These are phyloP conservation scores for Beauveria pseudobassiana DNA, from an alignment of 2,329 filamentous ascomycete genomes.

Conservation along the genomic window DNA sequence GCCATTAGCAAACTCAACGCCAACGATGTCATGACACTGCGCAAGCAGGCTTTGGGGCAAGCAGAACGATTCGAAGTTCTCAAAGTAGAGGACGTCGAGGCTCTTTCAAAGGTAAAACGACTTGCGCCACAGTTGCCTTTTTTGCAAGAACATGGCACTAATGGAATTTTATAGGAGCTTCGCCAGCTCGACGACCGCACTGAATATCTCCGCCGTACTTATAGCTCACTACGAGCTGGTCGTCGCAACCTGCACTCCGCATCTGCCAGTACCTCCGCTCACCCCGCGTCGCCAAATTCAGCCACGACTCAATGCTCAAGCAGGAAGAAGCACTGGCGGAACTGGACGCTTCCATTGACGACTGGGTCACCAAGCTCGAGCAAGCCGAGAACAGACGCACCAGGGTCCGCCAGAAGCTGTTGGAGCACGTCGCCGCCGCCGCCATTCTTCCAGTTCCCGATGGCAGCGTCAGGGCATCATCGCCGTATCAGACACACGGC, in stretches of 20 bases:
- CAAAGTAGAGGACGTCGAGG: constrained; percentile 52
- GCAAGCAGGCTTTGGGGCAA: constrained; percentile 55
- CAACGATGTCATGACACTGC: constrained; percentile 42
- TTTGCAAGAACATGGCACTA: not conserved
- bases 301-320: constrained; percentile 66
- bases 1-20: constrained; percentile 39
- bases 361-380: constrained; percentile 75
- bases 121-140: too few relatives aligned
- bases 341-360: constrained; percentile 70
- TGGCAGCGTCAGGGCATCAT: constrained; percentile 28
- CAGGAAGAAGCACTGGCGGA: constrained; percentile 74
- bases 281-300: constrained; percentile 63
- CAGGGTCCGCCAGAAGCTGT: constrained; percentile 68
- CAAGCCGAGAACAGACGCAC: constrained; percentile 70
- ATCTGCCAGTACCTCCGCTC: constrained; percentile 73
- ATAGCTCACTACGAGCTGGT: constrained; percentile 66
- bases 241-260: constrained; percentile 69
- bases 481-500: constrained; percentile 31
- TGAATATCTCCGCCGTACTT: constrained; percentile 70
- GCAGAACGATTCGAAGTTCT: constrained; percentile 59
- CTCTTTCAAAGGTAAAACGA: constrained; percentile 50
- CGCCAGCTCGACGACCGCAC: constrained; percentile 69
- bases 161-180: constrained; percentile 44
- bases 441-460: constrained; percentile 39
- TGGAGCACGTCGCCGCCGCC: constrained; percentile 74